Evolutionary conservation across 1,284 basidiomycete genomes (phyloP).

Genomic region (Mrakiaceae sp.): DNA sequence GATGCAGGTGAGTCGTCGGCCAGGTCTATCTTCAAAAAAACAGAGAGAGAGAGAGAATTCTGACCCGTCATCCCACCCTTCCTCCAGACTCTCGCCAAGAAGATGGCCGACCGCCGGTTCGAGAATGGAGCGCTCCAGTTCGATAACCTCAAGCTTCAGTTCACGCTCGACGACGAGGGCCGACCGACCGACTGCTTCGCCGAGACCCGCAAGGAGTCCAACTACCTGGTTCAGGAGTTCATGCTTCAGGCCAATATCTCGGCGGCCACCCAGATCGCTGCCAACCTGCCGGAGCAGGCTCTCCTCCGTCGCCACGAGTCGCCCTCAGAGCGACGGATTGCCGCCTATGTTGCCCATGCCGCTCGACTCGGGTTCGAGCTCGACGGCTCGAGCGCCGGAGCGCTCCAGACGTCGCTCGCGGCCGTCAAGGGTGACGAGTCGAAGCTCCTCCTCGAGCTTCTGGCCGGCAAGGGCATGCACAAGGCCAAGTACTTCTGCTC

Average conservation of each 20-base stretch:
- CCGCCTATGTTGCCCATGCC: constrained; percentile 65
- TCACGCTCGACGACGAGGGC: constrained; percentile 72
- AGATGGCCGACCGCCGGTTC: constrained; percentile 61
- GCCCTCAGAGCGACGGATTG: constrained; percentile 79
- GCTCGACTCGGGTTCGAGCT: constrained; percentile 70
- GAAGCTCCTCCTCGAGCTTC: constrained; percentile 60
- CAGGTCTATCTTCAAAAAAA: not conserved
- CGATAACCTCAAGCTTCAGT: constrained; percentile 60
- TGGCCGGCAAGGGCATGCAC: constrained; percentile 79
- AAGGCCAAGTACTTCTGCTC: constrained; percentile 96
- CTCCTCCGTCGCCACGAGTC: constrained; percentile 86
- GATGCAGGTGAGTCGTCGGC: constrained; percentile 40
- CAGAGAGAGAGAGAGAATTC: not conserved
- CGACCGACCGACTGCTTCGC: constrained; percentile 67
- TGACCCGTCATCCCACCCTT: not conserved
- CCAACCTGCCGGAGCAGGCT: constrained; percentile 87
- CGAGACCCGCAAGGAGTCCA: constrained; percentile 56
- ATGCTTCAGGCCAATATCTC: constrained; percentile 87
- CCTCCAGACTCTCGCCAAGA: constrained; percentile 48
- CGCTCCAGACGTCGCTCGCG: constrained; percentile 73
- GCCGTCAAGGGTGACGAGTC: constrained; percentile 60
- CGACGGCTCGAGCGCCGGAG: constrained; percentile 65
- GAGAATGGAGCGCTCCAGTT: constrained; percentile 70
- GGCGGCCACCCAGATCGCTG: constrained; percentile 84
- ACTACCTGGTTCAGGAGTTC: constrained; percentile 86